Base-by-base conservation (phyloP, 768 basidiomycete genomes). In the Brasilioporus rufonigricans region DNA sequence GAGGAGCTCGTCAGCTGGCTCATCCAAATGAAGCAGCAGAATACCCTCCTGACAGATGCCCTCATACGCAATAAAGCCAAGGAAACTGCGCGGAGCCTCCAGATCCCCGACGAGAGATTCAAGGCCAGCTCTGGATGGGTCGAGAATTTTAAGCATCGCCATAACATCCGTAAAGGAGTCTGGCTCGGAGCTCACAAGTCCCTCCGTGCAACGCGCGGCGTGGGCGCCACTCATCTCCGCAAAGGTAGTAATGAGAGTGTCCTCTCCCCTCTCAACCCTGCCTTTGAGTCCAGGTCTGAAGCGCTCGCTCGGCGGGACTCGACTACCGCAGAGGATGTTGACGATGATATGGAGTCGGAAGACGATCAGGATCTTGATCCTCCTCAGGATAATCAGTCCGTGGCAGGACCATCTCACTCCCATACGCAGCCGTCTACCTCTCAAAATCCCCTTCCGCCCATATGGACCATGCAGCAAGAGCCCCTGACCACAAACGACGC, bases 101-200 rank as follows among this genome's bases (percentile, higher is more conserved):
- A 78, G 48, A 83, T 87, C 56, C 67, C 77, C 44, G 80, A 84
- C 55, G 86, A 89, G 53, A 80, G 82, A 68, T 95, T 95, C 81
- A 94, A 93, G 72, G 92, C 89, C n/a, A 90, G 87, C 65, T 84
- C 87, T 11, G 91, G 91, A 5, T 95, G 93, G 93, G 80, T 95
- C 50, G 91, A 94, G 67, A 91, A 91, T 68, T 95, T 93, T 77
- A 94, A 93, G 74, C 80, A 82, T 62, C 85, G 93, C 32, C 82
- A 88, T 59, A 83, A 83, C 55, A 89, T 95, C 57, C 80, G 83
- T 40, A 80, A 81, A 23, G 90, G 89, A 1, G 72, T 79, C 19
- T 86, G 80, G 80, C 72, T 69, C 19, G 76, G 77, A 26, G 66
- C 67, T 29, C 77, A 74, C 50, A 73, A 70, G 43, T 65, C 65